phyloP scores from a whole-genome alignment of 2,329 filamentous ascomycete genomes.

The Trichoderma sp. region DNA sequence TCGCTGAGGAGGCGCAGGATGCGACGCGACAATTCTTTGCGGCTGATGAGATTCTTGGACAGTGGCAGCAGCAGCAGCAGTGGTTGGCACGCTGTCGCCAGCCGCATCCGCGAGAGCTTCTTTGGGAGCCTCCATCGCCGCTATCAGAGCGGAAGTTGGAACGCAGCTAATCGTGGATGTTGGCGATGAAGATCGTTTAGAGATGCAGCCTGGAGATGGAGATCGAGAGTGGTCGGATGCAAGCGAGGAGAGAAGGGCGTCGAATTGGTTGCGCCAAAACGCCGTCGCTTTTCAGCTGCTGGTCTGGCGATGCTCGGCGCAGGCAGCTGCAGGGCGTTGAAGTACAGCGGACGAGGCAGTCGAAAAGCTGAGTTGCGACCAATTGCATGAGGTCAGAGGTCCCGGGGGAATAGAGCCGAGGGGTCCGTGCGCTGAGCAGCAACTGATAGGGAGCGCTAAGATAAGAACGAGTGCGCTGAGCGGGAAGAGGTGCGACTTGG shows the following conservation, averaged over 20 bases:
- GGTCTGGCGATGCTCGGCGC: conserved; percentile 26
- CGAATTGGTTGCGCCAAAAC: conserved; percentile 14
- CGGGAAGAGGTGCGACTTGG: neutral
- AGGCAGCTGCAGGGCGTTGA: conserved; percentile 21
- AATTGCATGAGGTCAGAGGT: conserved; percentile 31
- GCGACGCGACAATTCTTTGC: conserved; percentile 32
- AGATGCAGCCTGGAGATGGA: neutral
- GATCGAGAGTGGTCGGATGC: neutral
- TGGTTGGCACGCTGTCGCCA: conserved; percentile 6
- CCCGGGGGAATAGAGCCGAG: conserved; percentile 21
- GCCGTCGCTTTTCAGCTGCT: conserved; percentile 16
- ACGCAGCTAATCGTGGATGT: neutral
- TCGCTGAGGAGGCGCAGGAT: conserved; percentile 36
- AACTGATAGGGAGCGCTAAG: conserved; percentile 15
- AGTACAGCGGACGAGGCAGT: conserved; percentile 17
- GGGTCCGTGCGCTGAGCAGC: conserved; percentile 16
- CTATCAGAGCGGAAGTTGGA: neutral
- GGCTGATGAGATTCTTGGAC: conserved; percentile 29
- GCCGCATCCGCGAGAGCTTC: conserved; percentile 10
- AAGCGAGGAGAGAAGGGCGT: neutral
- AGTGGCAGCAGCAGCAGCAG: conserved; percentile 13
- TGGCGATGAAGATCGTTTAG: neutral
- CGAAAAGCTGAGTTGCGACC: conserved; percentile 26
- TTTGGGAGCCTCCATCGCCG: conserved; percentile 27
- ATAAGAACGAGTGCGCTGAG: neutral